phyloP scores from a whole-genome alignment of 768 basidiomycete genomes.

The Omphalotus guepiniiformis region DNA sequence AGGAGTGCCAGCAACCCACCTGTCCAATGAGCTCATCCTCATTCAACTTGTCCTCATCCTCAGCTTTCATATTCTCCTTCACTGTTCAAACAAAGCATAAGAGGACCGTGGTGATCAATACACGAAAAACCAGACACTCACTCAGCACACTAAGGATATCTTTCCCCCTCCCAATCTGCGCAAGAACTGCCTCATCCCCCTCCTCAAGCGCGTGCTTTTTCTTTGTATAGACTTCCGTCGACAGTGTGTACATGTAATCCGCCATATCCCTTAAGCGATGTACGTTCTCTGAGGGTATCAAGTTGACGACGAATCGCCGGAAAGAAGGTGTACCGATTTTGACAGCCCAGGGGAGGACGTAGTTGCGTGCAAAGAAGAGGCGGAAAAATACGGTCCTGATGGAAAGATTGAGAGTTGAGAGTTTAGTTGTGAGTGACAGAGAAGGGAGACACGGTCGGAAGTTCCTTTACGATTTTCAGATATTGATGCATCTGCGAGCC shows the following conservation, averaged over 20 bases:
- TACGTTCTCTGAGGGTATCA: constrained; percentile 27
- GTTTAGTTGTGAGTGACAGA: neutral
- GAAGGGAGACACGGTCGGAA: constrained; percentile 15
- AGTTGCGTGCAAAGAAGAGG: constrained; percentile 10
- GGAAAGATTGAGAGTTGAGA: neutral
- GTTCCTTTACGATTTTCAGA: constrained; percentile 9
- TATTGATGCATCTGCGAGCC: constrained; percentile 14
- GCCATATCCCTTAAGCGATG: constrained; percentile 29
- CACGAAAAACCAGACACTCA: constrained; percentile 19
- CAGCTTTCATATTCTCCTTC: constrained; percentile 18
- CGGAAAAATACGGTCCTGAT: neutral
- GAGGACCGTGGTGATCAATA: neutral
- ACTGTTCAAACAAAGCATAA: neutral
- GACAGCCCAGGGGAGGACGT: constrained; percentile 19
- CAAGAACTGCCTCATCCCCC: constrained; percentile 28
- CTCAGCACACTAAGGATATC: constrained; percentile 45
- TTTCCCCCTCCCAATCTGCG: constrained; percentile 33
- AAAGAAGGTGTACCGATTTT: constrained; percentile 24
- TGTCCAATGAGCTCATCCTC: constrained; percentile 27
- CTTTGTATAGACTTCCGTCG: constrained; percentile 29
- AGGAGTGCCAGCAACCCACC: constrained; percentile 5
- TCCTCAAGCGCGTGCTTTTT: constrained; percentile 31
- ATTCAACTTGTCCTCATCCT: constrained; percentile 17
- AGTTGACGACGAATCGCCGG: constrained; percentile 28
- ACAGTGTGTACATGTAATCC: constrained; percentile 30